Conservation (phyloP, 345 rosid genomes). For the Sisymbrium altissimum region DNA sequence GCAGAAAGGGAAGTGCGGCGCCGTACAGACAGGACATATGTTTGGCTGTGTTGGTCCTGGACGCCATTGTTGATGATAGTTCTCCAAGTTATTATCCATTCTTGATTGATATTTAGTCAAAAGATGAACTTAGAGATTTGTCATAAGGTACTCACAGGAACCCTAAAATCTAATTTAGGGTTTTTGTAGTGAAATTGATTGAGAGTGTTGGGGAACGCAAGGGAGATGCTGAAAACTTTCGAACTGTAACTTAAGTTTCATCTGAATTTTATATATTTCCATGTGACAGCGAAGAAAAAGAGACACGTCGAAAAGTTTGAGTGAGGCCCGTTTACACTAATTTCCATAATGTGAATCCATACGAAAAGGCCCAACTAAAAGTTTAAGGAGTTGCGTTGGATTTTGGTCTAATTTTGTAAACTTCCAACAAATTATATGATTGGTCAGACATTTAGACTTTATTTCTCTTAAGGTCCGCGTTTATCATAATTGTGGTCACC, state of each 20-base stretch:
- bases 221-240: neutral
- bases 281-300: no score
- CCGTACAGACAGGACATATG: slow-evolving; percentile 59
- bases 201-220: neutral
- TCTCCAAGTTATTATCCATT: slow-evolving; percentile 26
- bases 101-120: neutral
- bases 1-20: slow-evolving; percentile 79
- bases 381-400: neutral
- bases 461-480: no score
- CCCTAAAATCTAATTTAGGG: slow-evolving; percentile 14
- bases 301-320: no score
- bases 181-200: slow-evolving; percentile 2
- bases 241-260: neutral
- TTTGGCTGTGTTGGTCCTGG: slow-evolving; percentile 45
- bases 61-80: slow-evolving; percentile 51
- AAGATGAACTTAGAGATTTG: neutral
- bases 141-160: neutral
- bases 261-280: neutral
- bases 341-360: neutral
- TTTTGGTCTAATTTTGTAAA: neutral
- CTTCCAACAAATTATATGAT: no score
- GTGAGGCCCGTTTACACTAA: neutral
- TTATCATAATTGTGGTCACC: no score
- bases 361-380: neutral
- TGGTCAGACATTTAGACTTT: no score